Evolutionary conservation across 106 monocot species (phyloP), one percentile per base, ranked within the genome.

Genomic region (Posidonia australis): DNA sequence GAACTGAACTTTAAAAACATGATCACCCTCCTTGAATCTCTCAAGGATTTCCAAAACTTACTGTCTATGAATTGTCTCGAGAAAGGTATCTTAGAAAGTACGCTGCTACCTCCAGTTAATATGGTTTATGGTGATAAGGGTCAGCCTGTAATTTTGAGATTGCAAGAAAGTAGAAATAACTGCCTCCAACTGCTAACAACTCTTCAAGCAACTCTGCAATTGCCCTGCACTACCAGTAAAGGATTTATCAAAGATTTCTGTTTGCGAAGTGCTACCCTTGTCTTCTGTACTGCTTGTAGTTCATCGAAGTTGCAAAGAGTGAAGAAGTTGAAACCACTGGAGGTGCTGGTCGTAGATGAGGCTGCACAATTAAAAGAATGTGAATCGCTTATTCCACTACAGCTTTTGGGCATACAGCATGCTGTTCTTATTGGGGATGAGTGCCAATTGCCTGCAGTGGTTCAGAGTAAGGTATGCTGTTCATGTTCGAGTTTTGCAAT

Each of bases 281-380:
- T 70, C 13, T 71, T 77, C 59, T 77, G 70, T 46, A 77, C 77
- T 48, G 70, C 66, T 12, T 77, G 51, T 10, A 60, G 65, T 52
- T 77, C 70, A 41, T 22, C 24, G 0, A 70, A 52, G 55, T 57
- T 77, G 23, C 44, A 77, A 22, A 23, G 10, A n/a, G 32, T 77
- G 10, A 22, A 26, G 5, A 66, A 41, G 43, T 14, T 9, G 29
- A 24, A 45, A 20, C 43, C 70, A 13, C n/a, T n/a, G n/a, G 45
- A 71, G 49, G 36, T 63, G 10, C 46, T 83, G 30, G 29, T 83
- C 17, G 65, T 83, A 18, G 83, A 83, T 54, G 83, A 83, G 53
- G 81, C 81, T 53, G 76, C 81, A n/a, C 76, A n/a, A n/a, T n/a
- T n/a, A n/a, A n/a, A n/a, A n/a, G n/a, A n/a, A n/a, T n/a, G n/a